A percentile compares a stretch with the other conserved stretches of the same genome.
Conservation (phyloP, 495 filamentous ascomycete species). For the Xylona heveae region DNA sequence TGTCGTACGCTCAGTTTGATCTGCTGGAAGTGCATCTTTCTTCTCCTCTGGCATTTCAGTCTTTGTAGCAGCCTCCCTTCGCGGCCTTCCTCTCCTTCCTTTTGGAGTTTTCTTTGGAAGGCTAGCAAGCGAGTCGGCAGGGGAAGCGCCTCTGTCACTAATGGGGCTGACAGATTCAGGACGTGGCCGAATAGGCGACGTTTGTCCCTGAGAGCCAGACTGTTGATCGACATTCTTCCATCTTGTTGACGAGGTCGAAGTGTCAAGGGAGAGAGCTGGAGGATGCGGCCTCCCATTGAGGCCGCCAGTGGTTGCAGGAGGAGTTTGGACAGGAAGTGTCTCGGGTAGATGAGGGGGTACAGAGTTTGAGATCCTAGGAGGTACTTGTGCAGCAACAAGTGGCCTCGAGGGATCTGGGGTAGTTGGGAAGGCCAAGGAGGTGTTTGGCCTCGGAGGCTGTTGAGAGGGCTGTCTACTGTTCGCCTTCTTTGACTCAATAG, state of each 20-base stretch:
- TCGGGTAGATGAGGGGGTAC: no score
- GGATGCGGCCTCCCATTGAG: not conserved
- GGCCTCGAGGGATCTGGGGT: no score
- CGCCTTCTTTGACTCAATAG: no score
- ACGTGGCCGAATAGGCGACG: constrained; percentile 23
- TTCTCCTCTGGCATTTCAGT: not conserved
- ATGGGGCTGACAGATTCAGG: constrained; percentile 31
- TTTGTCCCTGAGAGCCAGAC: constrained; percentile 23
- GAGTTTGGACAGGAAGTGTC: no score
- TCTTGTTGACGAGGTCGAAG: not conserved
- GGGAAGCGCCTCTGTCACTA: constrained; percentile 25
- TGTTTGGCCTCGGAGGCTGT: no score
- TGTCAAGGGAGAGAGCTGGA: not conserved
- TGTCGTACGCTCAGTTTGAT: constrained; percentile 1
- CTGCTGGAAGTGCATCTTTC: not conserved
- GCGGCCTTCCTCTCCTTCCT: not conserved
- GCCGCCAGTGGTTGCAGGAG: no score
- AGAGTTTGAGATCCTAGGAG: no score
- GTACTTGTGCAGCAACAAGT: no score
- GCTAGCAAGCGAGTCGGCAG: constrained; percentile 12
- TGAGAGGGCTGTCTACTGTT: no score
- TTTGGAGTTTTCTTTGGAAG: no score
- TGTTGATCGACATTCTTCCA: not conserved
- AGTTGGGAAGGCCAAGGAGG: no score
- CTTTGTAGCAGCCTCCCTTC: not conserved